Evolutionary conservation across 1,284 basidiomycete genomes (phyloP).

Genomic region (Fomitiporia mediterranea): DNA sequence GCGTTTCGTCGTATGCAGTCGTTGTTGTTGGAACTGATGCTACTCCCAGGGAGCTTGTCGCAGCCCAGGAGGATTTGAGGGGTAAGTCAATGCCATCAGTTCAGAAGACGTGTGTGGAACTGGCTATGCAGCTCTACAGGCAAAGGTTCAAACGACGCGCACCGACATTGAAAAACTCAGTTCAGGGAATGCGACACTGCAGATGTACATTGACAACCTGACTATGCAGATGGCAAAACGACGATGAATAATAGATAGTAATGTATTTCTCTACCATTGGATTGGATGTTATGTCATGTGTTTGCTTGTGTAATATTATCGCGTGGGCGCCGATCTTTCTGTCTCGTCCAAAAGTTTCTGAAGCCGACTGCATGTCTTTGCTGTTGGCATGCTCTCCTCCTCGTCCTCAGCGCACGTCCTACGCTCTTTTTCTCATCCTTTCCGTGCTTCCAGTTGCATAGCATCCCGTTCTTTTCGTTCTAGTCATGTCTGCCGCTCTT

Average conservation of each 20-base stretch:
- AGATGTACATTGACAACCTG: conserved; percentile 86
- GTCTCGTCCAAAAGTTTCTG: not conserved
- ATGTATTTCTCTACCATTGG: too few species aligned
- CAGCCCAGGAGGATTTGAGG: conserved; percentile 69
- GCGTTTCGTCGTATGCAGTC: not conserved
- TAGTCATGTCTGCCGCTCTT: not conserved
- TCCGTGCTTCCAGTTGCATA: not conserved
- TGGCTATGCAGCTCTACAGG: conserved; percentile 69
- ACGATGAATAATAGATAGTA: conserved; percentile 36
- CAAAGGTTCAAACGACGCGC: conserved; percentile 65
- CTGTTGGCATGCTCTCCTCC: not conserved
- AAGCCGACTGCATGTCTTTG: not conserved
- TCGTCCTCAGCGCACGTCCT: not conserved
- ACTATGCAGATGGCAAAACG: conserved; percentile 79
- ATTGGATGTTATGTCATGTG: too few species aligned
- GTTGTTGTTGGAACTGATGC: not conserved
- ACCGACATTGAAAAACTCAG: conserved; percentile 71
- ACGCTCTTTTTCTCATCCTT: not conserved
- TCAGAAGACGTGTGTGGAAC: not conserved
- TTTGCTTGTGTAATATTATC: not conserved
- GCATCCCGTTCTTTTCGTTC: not conserved
- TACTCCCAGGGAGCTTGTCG: conserved; percentile 57
- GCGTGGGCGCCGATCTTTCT: not conserved
- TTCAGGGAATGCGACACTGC: conserved; percentile 75
- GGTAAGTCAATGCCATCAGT: conserved; percentile 39